Evolutionary conservation across 192 early-diverging fungal species (phyloP).

Genomic region (Globomyces pollinis-pini): DNA sequence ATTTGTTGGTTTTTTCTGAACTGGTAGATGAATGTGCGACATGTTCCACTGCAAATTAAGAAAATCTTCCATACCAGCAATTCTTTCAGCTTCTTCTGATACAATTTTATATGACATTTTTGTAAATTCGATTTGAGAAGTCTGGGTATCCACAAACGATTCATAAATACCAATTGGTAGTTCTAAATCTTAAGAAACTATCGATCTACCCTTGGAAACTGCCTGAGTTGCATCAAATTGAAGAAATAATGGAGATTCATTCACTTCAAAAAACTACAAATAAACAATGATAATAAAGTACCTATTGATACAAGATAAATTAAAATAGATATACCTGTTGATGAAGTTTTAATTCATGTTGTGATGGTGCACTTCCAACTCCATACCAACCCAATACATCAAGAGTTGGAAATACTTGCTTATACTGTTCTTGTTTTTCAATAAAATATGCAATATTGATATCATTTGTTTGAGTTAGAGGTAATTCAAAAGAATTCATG

Average conservation of each 20-base stretch:
- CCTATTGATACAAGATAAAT: not conserved
- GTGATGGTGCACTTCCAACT: slow-evolving; percentile 29
- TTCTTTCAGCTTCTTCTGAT: slow-evolving; percentile 78
- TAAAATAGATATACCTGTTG: slow-evolving; percentile 53
- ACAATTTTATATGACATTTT: slow-evolving; percentile 65
- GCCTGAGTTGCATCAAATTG: slow-evolving; percentile 66
- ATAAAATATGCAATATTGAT: slow-evolving; percentile 59
- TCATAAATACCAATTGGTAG: slow-evolving; percentile 75
- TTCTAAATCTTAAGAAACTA: too few relatives aligned
- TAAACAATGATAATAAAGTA: not conserved
- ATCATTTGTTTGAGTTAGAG: slow-evolving; percentile 29
- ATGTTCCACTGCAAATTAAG: slow-evolving; percentile 79
- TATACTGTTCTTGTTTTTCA: slow-evolving; percentile 74
- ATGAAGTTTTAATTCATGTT: slow-evolving; percentile 36
- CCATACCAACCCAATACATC: slow-evolving; percentile 86
- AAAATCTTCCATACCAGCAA: too few relatives aligned
- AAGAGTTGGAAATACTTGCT: slow-evolving; percentile 71
- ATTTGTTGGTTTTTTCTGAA: slow-evolving; percentile 8
- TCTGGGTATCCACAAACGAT: slow-evolving; percentile 52
- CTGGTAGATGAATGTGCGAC: slow-evolving; percentile 59
- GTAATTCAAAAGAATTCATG: slow-evolving; percentile 77
- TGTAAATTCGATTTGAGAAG: slow-evolving; percentile 55
- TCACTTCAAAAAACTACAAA: slow-evolving; percentile 56
- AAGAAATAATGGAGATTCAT: slow-evolving; percentile 70
- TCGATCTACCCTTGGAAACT: too few relatives aligned